These are phyloP conservation scores for Aspergillus sclerotialis DNA, from an alignment of 2,329 filamentous ascomycete genomes.

Conservation along the genomic window DNA sequence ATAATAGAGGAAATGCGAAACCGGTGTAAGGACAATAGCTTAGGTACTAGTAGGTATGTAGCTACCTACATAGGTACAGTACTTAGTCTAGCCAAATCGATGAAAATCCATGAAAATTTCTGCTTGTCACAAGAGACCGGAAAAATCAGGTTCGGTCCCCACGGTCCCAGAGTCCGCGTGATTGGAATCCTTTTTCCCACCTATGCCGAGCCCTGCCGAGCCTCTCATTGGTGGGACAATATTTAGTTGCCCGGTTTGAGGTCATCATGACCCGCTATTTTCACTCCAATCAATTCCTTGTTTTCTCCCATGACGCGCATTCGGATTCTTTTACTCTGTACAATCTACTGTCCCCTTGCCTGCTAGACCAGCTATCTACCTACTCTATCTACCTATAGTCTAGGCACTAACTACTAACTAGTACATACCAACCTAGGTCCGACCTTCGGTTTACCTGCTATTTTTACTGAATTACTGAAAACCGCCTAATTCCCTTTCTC, in stretches of 20 bases:
- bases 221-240: constrained; percentile 23
- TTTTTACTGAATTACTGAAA: neutral
- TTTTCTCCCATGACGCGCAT: constrained; percentile 18
- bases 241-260: constrained; percentile 10
- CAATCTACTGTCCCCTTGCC: constrained; percentile 6
- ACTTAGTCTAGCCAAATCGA: neutral
- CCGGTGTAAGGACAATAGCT: too few species aligned
- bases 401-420: too few species aligned
- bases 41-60: too few species aligned
- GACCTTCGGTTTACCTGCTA: too few species aligned
- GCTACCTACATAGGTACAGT: too few species aligned
- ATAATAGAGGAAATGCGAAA: too few species aligned
- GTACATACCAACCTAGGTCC: too few species aligned
- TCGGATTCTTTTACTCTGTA: too few species aligned
- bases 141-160: too few species aligned
- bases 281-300: too few species aligned
- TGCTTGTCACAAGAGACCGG: constrained; percentile 29
- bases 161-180: too few species aligned
- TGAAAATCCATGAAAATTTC: constrained; percentile 13
- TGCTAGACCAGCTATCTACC: constrained; percentile 3
- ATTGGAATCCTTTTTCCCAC: constrained; percentile 6
- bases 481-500: constrained; percentile 1
- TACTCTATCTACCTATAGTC: too few species aligned
- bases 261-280: constrained; percentile 18
- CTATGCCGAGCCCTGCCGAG: constrained; percentile 15